These are phyloP conservation scores for Fonsecaea nubica DNA, from an alignment of 2,329 filamentous ascomycete genomes.

Conservation along the genomic window DNA sequence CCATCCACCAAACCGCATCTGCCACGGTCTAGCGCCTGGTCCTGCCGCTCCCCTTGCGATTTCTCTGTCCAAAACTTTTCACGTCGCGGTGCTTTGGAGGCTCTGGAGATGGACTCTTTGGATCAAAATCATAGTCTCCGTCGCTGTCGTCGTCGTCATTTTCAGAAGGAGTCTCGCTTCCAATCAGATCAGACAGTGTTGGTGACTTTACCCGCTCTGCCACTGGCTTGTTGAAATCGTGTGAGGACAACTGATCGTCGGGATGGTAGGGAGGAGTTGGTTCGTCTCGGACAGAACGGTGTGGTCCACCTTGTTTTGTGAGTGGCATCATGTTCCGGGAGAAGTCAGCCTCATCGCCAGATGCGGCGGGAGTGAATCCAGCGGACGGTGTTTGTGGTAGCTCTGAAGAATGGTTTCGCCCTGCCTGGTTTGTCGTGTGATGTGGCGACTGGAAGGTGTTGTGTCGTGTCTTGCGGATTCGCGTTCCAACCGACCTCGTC, in stretches of 20 bases:
- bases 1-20: background rate
- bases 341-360: background rate
- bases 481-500: background rate
- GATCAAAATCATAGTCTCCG: conserved; percentile 14
- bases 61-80: conserved; percentile 4
- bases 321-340: background rate
- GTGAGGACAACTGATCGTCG: background rate
- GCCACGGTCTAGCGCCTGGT: background rate
- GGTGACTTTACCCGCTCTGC: conserved; percentile 2
- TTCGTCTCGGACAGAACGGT: background rate
- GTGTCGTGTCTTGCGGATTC: background rate
- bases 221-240: background rate
- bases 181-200: conserved; percentile 19
- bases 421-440: background rate
- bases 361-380: conserved; percentile 1
- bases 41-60: background rate
- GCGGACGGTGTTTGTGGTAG: background rate
- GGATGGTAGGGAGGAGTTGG: background rate
- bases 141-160: background rate
- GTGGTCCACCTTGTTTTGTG: background rate
- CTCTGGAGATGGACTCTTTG: background rate
- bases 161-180: conserved; percentile 25
- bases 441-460: background rate
- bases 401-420: background rate
- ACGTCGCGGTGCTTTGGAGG: conserved; percentile 10